Evolutionary conservation across 192 early-diverging fungal species (phyloP).

Genomic region (Kappamyces sp.): DNA sequence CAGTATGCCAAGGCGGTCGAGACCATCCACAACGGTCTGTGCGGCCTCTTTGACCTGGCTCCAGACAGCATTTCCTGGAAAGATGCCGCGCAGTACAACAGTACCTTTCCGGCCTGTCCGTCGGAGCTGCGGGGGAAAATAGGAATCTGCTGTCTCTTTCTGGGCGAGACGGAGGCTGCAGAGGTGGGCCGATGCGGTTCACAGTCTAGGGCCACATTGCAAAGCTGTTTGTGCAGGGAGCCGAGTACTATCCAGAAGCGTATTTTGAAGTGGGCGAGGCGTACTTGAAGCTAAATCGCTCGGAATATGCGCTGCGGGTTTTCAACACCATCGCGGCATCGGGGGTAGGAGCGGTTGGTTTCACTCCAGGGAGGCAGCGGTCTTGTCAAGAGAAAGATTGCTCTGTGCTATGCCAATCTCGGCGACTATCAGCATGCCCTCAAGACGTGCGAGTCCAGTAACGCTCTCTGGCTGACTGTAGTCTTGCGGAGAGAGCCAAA

Average conservation of each 20-base stretch:
- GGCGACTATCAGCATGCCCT: constrained; percentile 49
- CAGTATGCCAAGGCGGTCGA: constrained; percentile 69
- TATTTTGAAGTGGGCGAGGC: constrained; percentile 71
- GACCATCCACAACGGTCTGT: constrained; percentile 60
- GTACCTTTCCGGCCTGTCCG: constrained; percentile 47
- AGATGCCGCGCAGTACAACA: constrained; percentile 27
- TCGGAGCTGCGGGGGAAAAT: constrained; percentile 81
- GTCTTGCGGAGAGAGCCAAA: constrained; percentile 54
- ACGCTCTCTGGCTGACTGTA: constrained; percentile 9
- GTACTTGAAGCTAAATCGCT: constrained; percentile 58
- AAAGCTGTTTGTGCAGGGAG: constrained; percentile 42
- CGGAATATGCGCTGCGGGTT: constrained; percentile 55
- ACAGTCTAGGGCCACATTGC: constrained; percentile 56
- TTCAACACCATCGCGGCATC: constrained; percentile 18
- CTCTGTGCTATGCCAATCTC: constrained; percentile 51
- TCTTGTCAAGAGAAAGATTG: constrained; percentile 51
- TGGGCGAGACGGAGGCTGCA: constrained; percentile 64
- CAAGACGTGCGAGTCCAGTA: constrained; percentile 39
- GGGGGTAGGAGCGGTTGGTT: not conserved
- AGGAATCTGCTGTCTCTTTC: constrained; percentile 69
- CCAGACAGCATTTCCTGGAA: constrained; percentile 55
- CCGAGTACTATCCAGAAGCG: constrained; percentile 56
- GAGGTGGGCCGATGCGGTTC: constrained; percentile 31
- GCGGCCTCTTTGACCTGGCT: constrained; percentile 5
- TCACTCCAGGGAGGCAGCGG: constrained; percentile 25